Conservation (phyloP, 2,329 filamentous ascomycete species). For the Talaromyces pinophilus region DNA sequence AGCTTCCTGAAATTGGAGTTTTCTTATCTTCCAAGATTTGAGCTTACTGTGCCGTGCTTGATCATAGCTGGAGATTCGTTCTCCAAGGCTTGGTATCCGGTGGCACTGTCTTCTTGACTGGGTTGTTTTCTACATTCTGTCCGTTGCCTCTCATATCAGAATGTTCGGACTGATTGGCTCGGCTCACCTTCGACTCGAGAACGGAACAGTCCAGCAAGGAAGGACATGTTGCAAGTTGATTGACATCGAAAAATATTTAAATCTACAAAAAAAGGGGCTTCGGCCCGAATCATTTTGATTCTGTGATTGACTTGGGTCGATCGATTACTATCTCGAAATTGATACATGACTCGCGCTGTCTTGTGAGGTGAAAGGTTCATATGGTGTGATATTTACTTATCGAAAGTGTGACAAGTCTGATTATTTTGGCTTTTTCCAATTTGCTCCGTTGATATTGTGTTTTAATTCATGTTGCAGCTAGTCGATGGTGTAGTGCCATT, state of each 20-base stretch:
- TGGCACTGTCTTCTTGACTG: conserved; percentile 11
- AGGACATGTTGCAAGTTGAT: conserved; percentile 6
- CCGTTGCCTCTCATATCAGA: conserved; percentile 11
- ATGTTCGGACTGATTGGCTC: conserved; percentile 1
- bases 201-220: not conserved
- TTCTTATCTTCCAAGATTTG: conserved; percentile 6
- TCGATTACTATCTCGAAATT: not conserved
- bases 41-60: conserved; percentile 1
- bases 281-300: not conserved
- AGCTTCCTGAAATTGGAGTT: conserved; percentile 5
- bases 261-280: conserved; percentile 5
- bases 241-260: conserved; percentile 1
- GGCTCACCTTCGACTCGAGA: not conserved
- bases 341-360: not conserved
- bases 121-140: conserved; percentile 2
- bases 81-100: not conserved
- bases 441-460: conserved; percentile 4
- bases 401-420: not conserved
- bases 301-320: not conserved
- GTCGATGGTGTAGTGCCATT: not conserved
- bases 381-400: not conserved
- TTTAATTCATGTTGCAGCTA: conserved; percentile 2
- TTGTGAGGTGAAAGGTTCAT: not conserved
- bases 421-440: not conserved
- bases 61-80: conserved; percentile 2